phyloP scores from a whole-genome alignment of 2,329 filamentous ascomycete genomes.

The Sclerotinia sclerotiorum region DNA sequence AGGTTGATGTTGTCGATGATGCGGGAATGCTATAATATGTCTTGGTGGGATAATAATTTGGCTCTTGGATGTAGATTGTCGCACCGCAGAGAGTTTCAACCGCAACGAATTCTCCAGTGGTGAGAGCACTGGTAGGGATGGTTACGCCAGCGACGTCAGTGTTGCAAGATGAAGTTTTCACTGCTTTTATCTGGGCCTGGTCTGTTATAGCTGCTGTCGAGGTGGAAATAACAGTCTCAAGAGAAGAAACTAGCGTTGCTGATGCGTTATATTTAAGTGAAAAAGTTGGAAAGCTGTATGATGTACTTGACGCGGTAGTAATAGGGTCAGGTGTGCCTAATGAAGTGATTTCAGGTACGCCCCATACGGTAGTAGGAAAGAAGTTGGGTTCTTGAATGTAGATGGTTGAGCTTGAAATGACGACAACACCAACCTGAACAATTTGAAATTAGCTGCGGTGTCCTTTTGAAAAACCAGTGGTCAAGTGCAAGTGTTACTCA shows the following conservation, averaged over 20 bases:
- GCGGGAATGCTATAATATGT: neutral
- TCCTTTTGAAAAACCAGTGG: neutral
- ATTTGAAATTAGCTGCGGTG: neutral
- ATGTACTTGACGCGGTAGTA: neutral
- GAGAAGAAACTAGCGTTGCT: neutral
- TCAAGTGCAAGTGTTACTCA: neutral
- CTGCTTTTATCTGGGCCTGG: too few species aligned
- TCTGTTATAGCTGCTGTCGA: neutral
- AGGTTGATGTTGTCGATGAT: neutral
- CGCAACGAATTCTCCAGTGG: neutral
- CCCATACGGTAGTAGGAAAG: neutral
- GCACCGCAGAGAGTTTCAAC: neutral
- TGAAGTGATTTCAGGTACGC: neutral
- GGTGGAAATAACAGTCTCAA: neutral
- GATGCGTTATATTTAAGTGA: neutral
- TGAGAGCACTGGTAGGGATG: neutral
- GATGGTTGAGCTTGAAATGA: slow-evolving; percentile 12
- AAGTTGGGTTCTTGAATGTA: slow-evolving; percentile 15
- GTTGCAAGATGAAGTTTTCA: neutral
- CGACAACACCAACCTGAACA: neutral
- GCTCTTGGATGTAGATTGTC: neutral
- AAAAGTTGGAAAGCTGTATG: neutral
- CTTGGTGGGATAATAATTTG: neutral
- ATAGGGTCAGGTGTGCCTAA: neutral
- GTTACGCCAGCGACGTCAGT: neutral